Evolutionary conservation across 805 yeast genomes (phyloP).

Genomic region (Debaryomyces hansenii): DNA sequence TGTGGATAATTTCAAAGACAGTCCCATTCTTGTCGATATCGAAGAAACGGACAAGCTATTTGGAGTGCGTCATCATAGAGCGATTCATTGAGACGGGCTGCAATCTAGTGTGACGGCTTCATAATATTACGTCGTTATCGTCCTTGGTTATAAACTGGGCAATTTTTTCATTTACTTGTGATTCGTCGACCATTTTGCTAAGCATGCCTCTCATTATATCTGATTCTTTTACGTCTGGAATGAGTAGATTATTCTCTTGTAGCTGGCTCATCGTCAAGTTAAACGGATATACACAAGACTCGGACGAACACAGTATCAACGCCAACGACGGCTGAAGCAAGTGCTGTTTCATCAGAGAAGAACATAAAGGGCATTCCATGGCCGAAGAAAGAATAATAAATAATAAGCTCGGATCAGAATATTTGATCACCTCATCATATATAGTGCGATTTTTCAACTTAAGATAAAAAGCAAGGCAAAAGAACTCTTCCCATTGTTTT

Average conservation of each 20-base stretch:
- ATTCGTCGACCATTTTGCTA: conserved; percentile 21
- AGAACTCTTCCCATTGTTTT: neutral
- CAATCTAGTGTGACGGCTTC: no score
- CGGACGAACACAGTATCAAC: conserved; percentile 27
- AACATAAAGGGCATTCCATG: conserved; percentile 32
- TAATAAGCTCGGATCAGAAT: neutral
- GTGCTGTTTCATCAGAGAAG: conserved; percentile 20
- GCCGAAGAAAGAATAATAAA: neutral
- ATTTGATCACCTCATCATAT: neutral
- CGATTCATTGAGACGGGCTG: no score
- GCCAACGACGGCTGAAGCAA: conserved; percentile 26
- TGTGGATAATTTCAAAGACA: no score
- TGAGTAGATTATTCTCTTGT: conserved; percentile 21
- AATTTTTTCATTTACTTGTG: conserved; percentile 23
- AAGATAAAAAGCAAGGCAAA: neutral
- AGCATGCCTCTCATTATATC: conserved; percentile 28
- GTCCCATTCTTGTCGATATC: no score
- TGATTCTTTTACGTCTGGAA: conserved; percentile 16
- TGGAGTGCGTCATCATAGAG: no score
- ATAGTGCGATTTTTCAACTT: neutral
- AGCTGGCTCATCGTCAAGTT: conserved; percentile 29
- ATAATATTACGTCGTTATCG: conserved; percentile 12
- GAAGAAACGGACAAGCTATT: no score
- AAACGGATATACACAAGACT: conserved; percentile 32
- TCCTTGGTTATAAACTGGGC: conserved; percentile 24